Evolutionary conservation across 73 alveolate genomes (phyloP).

Genomic region (Symbiodinium pilosum): DNA sequence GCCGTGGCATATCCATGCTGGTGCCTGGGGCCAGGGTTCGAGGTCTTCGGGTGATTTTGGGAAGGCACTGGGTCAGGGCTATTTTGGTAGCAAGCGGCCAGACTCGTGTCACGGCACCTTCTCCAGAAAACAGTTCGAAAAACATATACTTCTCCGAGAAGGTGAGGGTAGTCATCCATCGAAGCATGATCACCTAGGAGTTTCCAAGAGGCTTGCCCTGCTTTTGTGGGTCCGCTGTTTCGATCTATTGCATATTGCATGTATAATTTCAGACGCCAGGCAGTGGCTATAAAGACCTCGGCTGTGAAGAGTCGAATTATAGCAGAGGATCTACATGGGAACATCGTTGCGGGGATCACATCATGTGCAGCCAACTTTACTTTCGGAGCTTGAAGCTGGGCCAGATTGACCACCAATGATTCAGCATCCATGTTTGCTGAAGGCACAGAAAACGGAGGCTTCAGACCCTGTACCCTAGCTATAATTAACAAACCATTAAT

Average conservation of each 20-base stretch:
- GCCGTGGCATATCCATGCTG: background rate
- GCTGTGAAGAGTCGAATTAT: background rate
- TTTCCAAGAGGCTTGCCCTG: background rate
- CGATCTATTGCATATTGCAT: background rate
- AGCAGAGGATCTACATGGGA: background rate
- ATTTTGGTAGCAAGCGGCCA: too few relatives aligned
- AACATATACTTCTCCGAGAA: background rate
- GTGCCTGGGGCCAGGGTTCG: background rate
- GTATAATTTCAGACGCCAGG: background rate
- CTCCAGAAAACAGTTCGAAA: slow-evolving; percentile 41
- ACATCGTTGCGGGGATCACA: too few relatives aligned
- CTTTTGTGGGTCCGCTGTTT: background rate
- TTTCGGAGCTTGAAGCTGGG: slow-evolving; percentile 23
- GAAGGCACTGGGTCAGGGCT: background rate
- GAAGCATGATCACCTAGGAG: background rate
- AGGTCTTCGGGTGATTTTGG: background rate
- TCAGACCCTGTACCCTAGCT: too few relatives aligned
- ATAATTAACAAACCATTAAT: too few relatives aligned
- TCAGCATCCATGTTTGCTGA: background rate
- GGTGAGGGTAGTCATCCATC: background rate
- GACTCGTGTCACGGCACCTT: background rate
- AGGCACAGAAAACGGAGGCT: too few relatives aligned
- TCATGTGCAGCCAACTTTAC: background rate
- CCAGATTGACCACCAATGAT: background rate
- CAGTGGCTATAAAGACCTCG: background rate